phyloP scores from a whole-genome alignment of 2,329 filamentous ascomycete genomes.

The Ascochyta viciae-villosae region DNA sequence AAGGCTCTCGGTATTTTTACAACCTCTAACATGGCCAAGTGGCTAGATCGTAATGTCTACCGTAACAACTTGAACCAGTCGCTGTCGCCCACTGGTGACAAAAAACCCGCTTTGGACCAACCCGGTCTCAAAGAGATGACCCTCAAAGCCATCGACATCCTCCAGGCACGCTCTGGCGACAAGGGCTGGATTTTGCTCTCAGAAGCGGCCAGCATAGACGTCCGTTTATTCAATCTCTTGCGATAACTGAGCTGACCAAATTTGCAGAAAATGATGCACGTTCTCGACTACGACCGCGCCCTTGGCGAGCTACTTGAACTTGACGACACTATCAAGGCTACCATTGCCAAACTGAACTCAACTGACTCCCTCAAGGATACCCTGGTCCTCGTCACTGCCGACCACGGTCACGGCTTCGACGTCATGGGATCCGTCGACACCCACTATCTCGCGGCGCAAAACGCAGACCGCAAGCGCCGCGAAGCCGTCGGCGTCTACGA shows the following conservation, averaged over 20 bases:
- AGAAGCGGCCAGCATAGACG: slow-evolving; percentile 81
- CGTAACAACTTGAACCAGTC: slow-evolving; percentile 71
- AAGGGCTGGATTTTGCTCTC: too few species aligned
- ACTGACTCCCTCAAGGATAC: slow-evolving; percentile 76
- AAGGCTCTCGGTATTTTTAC: slow-evolving; percentile 81
- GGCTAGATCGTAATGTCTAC: slow-evolving; percentile 86
- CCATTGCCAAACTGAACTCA: slow-evolving; percentile 71
- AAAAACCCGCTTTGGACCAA: slow-evolving; percentile 71
- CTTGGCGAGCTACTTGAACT: slow-evolving; percentile 85
- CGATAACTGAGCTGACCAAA: too few species aligned
- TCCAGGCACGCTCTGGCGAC: slow-evolving; percentile 68
- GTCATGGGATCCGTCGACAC: slow-evolving; percentile 85
- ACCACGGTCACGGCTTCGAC: slow-evolving; percentile 89
- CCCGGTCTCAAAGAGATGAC: slow-evolving; percentile 91
- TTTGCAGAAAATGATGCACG: slow-evolving; percentile 78
- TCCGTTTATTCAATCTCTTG: too few species aligned
- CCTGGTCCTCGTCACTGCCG: slow-evolving; percentile 80
- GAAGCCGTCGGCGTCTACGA: slow-evolving; percentile 76
- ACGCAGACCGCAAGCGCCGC: slow-evolving; percentile 74
- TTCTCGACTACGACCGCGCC: slow-evolving; percentile 82
- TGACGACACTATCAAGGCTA: slow-evolving; percentile 81
- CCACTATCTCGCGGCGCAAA: slow-evolving; percentile 72
- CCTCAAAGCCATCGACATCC: slow-evolving; percentile 81
- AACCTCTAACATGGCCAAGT: slow-evolving; percentile 77
- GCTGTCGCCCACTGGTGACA: slow-evolving; percentile 73